Evolutionary conservation across 2,329 filamentous ascomycete genomes (phyloP), one percentile per base, ranked within the genome.

Genomic region (Laburnicola sp.): DNA sequence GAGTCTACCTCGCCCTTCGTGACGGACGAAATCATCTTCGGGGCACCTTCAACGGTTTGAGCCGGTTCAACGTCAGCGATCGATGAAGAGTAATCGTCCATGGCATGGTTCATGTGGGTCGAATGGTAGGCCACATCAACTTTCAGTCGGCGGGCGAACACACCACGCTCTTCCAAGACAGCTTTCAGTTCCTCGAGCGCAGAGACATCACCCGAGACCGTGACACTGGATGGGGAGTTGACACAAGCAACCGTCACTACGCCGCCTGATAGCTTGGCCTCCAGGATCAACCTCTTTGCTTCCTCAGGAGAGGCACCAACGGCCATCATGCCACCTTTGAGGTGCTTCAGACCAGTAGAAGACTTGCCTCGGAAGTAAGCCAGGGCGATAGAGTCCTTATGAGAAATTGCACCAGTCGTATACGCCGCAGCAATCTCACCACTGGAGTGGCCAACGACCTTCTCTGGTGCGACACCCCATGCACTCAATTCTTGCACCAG

Each of bases 91-190:
- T 44, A 44, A 3, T 27, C 32, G 2, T 23, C 44, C 3, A 32
- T 4, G 28, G 43, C 43, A n/a, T 50, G 23, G 9, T 37, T 16
- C 74, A 76, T 76, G 34, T 76, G 74, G 30, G 69, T 66, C 0
- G 73, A 76, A 45, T 78, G 77, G 45, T 78, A 79, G 0, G 76
- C 77, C 9, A 59, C 68, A 21, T 74, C 70, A 2, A 76, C 74
- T 48, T 69, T 66, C 2, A 79, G 67, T 16, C 62, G 50, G 0
- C 75, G 64, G 2, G 62, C 65, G 51, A 77, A 78, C 7, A 66
- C 66, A 7, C 66, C 56, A 22, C 71, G 58, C 5, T 68, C 64
- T 6, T 74, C 60, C 0, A 78, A 53, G 2, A 56, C 51, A 1
- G 59, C 49, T n/a, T 67, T 61, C 2, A 69, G 50, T 42, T 70